phyloP scores from a whole-genome alignment of 1,139 yeast species.

The Taphrina deformans region DNA sequence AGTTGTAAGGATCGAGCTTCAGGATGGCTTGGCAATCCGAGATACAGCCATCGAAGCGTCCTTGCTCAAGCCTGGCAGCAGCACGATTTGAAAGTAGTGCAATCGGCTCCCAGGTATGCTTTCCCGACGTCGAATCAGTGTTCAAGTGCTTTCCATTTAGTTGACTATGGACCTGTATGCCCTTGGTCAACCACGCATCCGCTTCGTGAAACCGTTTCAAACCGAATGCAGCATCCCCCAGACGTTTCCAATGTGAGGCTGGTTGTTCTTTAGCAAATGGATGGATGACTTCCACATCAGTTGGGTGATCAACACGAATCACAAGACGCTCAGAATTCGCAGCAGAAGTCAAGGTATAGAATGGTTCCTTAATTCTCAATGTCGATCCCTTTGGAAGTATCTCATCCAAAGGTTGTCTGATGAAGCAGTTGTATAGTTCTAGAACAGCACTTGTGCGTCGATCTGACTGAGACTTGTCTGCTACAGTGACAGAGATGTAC shows the following conservation, averaged over 20 bases:
- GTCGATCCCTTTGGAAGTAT: constrained; percentile 11
- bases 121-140: not conserved
- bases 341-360: not conserved
- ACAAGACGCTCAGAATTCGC: constrained; percentile 1
- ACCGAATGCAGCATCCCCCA: constrained; percentile 14
- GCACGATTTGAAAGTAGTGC: constrained; percentile 7
- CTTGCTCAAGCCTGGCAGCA: constrained; percentile 8
- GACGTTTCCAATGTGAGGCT: not conserved
- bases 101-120: not conserved
- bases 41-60: constrained; percentile 3
- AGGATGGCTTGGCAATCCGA: not conserved
- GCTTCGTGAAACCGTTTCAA: constrained; percentile 5
- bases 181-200: not conserved
- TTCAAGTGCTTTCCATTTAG: not conserved
- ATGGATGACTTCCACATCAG: constrained; percentile 10
- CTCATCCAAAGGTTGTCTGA: constrained; percentile 5
- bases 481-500: not conserved
- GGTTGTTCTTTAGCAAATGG: not conserved
- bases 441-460: not conserved
- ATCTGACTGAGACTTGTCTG: not conserved
- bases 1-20: not conserved
- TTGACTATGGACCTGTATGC: not conserved
- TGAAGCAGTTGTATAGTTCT: constrained; percentile 20
- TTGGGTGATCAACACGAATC: constrained; percentile 25
- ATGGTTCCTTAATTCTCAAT: constrained; percentile 16